A percentile compares a stretch with the other conserved stretches of the same genome.
Conservation (phyloP, 2,329 filamentous ascomycete species). For the Alternaria sp. region DNA sequence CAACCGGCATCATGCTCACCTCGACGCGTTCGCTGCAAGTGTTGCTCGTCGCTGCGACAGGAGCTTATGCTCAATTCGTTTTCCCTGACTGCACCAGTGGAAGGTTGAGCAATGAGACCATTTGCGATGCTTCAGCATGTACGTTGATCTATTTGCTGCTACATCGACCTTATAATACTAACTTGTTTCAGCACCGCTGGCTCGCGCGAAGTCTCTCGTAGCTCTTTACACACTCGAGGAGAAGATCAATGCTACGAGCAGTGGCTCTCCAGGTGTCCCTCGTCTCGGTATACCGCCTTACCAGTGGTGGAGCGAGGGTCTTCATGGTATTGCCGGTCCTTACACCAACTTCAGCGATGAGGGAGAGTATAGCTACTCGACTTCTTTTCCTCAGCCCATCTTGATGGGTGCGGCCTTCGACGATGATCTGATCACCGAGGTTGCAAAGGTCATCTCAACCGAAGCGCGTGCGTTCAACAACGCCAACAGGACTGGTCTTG, state of each 20-base stretch:
- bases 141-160: background rate
- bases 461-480: conserved; percentile 75
- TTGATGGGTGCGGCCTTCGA: conserved; percentile 71
- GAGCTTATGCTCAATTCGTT: conserved; percentile 25
- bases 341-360: conserved; percentile 65
- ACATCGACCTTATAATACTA: background rate
- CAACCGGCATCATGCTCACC: conserved; percentile 20
- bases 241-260: conserved; percentile 64
- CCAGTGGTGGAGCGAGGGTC: conserved; percentile 52
- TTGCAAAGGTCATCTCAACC: conserved; percentile 66
- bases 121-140: conserved; percentile 60
- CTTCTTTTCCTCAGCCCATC: conserved; percentile 73
- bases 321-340: conserved; percentile 58
- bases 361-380: conserved; percentile 69
- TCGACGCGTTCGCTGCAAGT: conserved; percentile 16
- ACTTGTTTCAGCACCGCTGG: conserved; percentile 29
- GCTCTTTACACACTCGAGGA: conserved; percentile 40
- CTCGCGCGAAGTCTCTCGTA: conserved; percentile 36
- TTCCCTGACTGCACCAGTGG: conserved; percentile 64
- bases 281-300: conserved; percentile 68
- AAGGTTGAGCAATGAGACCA: conserved; percentile 59
- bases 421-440: conserved; percentile 66
- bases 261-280: conserved; percentile 52
- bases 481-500: conserved; percentile 60
- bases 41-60: conserved; percentile 20